These are phyloP conservation scores for Fusarium dlaminii DNA, from an alignment of 2,329 filamentous ascomycete genomes.

Conservation along the genomic window DNA sequence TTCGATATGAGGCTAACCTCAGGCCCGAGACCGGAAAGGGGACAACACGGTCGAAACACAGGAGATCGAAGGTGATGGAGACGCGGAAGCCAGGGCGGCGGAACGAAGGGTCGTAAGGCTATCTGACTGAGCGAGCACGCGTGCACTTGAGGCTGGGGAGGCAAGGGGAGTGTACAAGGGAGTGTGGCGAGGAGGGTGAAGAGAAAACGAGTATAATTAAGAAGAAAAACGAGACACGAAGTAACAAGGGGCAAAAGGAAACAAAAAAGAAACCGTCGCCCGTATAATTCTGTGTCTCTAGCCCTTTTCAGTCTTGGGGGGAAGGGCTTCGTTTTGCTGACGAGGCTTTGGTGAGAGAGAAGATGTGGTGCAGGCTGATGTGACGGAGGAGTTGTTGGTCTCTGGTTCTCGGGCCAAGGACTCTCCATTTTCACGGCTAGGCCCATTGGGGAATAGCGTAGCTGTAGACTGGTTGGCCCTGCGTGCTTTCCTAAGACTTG, in stretches of 20 bases:
- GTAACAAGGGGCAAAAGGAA: neutral
- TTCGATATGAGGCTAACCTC: conserved; percentile 19
- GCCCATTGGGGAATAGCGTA: neutral
- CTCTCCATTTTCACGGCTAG: neutral
- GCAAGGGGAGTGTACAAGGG: conserved; percentile 34
- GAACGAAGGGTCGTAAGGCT: conserved; percentile 16
- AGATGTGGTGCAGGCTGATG: conserved; percentile 39
- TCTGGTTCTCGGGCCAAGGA: conserved; percentile 22
- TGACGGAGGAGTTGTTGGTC: conserved; percentile 36
- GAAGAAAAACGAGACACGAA: neutral
- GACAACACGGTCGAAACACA: conserved; percentile 6
- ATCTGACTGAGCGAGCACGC: conserved; percentile 10
- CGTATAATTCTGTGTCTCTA: conserved; percentile 11
- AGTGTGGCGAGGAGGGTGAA: conserved; percentile 8
- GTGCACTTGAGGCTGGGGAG: conserved; percentile 12
- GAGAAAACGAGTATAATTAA: neutral
- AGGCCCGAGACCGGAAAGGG: conserved; percentile 3
- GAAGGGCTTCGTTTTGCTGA: conserved; percentile 26
- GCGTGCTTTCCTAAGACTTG: neutral
- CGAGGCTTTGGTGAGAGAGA: conserved; percentile 38
- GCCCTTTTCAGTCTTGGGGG: neutral
- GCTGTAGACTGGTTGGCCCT: neutral
- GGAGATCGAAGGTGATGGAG: conserved; percentile 4
- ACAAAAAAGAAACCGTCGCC: neutral
- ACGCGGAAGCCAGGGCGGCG: conserved; percentile 10